phyloP scores from a whole-genome alignment of 208 protist species.

The Naegleria lovaniensis region DNA sequence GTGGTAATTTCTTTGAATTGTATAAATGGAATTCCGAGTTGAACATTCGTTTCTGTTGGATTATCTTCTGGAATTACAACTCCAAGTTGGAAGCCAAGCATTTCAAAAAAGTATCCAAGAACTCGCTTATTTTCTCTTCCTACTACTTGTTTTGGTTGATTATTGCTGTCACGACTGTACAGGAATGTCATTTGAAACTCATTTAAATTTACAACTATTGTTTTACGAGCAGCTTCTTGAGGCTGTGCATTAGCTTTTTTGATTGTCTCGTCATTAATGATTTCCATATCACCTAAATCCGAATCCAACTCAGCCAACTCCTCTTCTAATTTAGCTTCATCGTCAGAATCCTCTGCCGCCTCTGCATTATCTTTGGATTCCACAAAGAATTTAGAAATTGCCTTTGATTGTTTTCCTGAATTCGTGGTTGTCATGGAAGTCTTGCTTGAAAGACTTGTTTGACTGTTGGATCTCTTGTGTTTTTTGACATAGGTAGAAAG shows the following conservation, averaged over 20 bases:
- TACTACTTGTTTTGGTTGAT: not conserved
- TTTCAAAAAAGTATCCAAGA: not conserved
- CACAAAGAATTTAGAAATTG: not conserved
- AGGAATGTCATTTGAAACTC: not conserved
- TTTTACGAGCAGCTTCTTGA: not conserved
- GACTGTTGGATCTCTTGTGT: not conserved
- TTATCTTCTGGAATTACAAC: not conserved
- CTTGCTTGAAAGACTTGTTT: not conserved
- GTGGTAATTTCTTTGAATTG: constrained; percentile 6
- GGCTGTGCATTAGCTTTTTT: not conserved
- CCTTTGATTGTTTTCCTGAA: not conserved
- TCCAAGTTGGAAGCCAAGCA: not conserved
- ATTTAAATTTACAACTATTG: not conserved
- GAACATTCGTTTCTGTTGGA: not conserved
- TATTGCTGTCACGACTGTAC: not conserved
- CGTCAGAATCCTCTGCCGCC: not conserved
- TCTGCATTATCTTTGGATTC: not conserved
- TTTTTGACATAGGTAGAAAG: not conserved
- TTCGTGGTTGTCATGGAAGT: not conserved
- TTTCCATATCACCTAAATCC: not conserved
- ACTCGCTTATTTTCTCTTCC: not conserved
- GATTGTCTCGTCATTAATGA: not conserved
- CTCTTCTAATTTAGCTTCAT: not conserved
- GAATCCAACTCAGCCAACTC: not conserved
- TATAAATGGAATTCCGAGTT: not conserved